Evolutionary conservation across 257 asterid species (phyloP), one percentile per base, ranked within the genome.

Genomic region (Vinca minor): DNA sequence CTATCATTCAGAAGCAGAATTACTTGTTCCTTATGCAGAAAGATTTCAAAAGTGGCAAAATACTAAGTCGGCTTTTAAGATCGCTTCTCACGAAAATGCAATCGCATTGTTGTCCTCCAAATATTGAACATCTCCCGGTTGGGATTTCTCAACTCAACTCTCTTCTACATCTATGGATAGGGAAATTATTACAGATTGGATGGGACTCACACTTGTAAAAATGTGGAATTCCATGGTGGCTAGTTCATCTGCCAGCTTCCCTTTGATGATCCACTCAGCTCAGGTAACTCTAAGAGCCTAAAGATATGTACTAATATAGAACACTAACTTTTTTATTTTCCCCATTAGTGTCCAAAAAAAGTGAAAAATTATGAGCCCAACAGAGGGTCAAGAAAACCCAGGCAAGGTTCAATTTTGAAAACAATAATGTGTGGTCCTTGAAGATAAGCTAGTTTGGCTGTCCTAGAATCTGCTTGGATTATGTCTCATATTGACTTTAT

Each of bases 371-470:
- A 38, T 9, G 23, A 64, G 64, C 13, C n/a, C 45, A 10, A 31
- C 26, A 32, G 23, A 39, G n/a, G 71, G 35, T 42, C 26, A 8
- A 17, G 48, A 49, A 67, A 46, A 44, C 47, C 42, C 23, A 42
- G 47, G 38, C 41, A 29, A 59, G 25, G 70, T 58, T 58, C 63
- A 64, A 65, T n/a, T 44, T 63, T 49, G 71, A 66, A 71, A 69
- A 69, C 53, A 18, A 60, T 28, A 59, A 46, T 32, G 28, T 13
- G 82, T 80, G 86, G 86, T 82, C 86, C 86, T 72, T 38, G 77
- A 68, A 66, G 85, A 79, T 82, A 75, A 84, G 79, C 74, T 50
- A 46, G 64, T 25, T 18, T 62, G 63, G 59, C 42, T 32, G 66
- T 63, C 80, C 58, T 67, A 69, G n/a, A n/a, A n/a, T n/a, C n/a